Conservation (phyloP, 805 yeast genomes). For the Jamesozyma jinghongensis region DNA sequence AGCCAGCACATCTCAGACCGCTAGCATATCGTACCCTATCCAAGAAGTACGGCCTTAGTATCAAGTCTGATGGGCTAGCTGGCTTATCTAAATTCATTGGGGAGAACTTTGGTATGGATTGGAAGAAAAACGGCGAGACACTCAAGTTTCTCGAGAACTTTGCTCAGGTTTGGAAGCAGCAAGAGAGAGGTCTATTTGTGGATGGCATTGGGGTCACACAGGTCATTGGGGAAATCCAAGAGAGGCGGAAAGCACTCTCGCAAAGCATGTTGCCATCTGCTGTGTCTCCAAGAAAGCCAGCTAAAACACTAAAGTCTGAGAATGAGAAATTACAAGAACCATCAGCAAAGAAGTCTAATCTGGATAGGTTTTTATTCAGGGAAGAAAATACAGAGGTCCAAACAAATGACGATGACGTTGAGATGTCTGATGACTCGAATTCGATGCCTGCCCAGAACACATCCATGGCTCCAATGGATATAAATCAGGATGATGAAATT, state of each 20-base stretch:
- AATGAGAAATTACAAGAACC: background rate
- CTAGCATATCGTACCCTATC: constrained; percentile 83
- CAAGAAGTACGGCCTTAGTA: constrained; percentile 84
- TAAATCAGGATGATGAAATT: background rate
- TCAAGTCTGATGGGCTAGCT: constrained; percentile 75
- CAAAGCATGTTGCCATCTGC: background rate
- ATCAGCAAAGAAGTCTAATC: constrained; percentile 5
- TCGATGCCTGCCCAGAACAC: constrained; percentile 1
- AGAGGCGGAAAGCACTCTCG: constrained; percentile 17
- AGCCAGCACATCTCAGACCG: constrained; percentile 80
- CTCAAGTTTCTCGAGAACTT: constrained; percentile 52
- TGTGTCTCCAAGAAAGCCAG: background rate
- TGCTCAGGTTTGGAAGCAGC: constrained; percentile 79
- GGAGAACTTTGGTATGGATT: constrained; percentile 67
- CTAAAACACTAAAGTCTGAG: background rate
- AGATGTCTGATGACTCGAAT: constrained; percentile 1
- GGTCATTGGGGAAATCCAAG: constrained; percentile 52
- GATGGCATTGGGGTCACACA: constrained; percentile 63
- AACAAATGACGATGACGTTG: constrained; percentile 4
- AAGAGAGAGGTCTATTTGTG: constrained; percentile 76
- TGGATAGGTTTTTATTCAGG: constrained; percentile 11
- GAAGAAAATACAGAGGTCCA: background rate
- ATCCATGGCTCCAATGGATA: constrained; percentile 3
- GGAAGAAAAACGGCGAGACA: constrained; percentile 43
- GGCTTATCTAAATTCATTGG: constrained; percentile 71